Base-by-base conservation (phyloP, 345 rosid genomes). In the Dimocarpus longan region DNA sequence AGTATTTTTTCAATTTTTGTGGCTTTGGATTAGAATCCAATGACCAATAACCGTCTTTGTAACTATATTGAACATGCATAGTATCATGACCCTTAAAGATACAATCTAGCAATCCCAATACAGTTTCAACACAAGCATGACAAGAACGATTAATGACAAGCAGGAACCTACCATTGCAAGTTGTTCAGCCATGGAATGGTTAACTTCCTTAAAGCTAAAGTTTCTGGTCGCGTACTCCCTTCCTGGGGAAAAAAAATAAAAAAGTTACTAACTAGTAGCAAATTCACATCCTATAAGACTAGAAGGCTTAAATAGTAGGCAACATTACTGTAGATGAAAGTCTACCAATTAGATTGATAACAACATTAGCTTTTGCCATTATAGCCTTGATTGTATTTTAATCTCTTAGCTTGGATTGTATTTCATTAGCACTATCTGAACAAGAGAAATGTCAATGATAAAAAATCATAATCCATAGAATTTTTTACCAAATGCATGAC, bases 311-410 rank as follows among this genome's bases (percentile, higher is more conserved):
- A 44, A 44, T 26, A 26, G 28, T 26, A 26, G 28, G 28, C 28
- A 26, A 24, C 56, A 71, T 26, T 19, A 70, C 11, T 42, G 73
- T 56, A 26, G 28, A 26, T 26, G 28, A 26, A 26, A 26, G 1
- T 26, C 28, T 89, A 94, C 99, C 99, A 44, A 97, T 91, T 57
- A 97, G 98, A 87, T 94, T 97, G 86, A 97, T 91, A 60, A 97
- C 97, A 40, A 94, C 95, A 82, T 97, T 97, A 75, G 99, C 99
- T 89, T 97, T 97, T 44, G 99, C 98, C 98, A 97, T 93, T 67
- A 89, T 97, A 80, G 98, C 98, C 87, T 97, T 97, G 77, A 97
- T 87, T 11, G 98, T 94, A 81, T 81, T 81, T 83, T 97, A 98
- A 82, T 97, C 97, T 79, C 98, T 90, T 69, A 95, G 97, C 98